These are phyloP conservation scores for Dothistroma septosporum DNA, from an alignment of 2,329 filamentous ascomycete species.

Conservation along the genomic window DNA sequence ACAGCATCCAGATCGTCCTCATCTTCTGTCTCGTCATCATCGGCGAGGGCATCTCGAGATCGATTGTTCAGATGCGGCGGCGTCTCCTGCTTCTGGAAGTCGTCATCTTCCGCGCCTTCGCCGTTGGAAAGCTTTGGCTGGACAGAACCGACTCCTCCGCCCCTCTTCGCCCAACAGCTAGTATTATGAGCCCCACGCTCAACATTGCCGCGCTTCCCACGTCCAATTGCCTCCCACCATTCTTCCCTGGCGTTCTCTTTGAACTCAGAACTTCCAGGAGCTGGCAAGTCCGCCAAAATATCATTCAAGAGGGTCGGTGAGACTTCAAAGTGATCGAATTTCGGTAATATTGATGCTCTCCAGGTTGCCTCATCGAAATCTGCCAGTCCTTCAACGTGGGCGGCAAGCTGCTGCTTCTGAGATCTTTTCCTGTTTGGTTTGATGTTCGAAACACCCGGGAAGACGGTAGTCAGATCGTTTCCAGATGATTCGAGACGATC, in stretches of 20 bases:
- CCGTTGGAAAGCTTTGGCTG: neutral
- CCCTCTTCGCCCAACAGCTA: neutral
- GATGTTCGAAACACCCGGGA: constrained; percentile 50
- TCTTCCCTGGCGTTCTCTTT: neutral
- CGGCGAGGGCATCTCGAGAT: neutral
- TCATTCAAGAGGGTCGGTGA: constrained; percentile 12
- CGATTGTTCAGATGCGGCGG: constrained; percentile 21
- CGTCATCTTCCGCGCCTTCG: constrained; percentile 16
- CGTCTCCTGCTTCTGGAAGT: constrained; percentile 27
- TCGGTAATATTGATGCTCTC: constrained; percentile 10
- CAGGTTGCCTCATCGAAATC: constrained; percentile 51
- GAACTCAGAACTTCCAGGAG: neutral
- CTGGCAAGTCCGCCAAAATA: constrained; percentile 18
- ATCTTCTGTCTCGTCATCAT: constrained; percentile 38
- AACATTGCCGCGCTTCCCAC: neutral
- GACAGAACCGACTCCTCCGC: neutral
- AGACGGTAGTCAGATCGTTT: constrained; percentile 54
- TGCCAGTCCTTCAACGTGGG: constrained; percentile 52
- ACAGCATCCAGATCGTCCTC: constrained; percentile 39
- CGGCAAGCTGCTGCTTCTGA: constrained; percentile 50
- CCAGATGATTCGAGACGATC: constrained; percentile 56
- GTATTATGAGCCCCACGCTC: neutral
- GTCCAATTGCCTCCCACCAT: neutral
- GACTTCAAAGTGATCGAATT: constrained; percentile 5
- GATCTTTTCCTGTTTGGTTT: constrained; percentile 43